Evolutionary conservation across 441 rosid species (phyloP), one percentile per base, ranked within the genome.

Genomic region (Gossypium schwendimanii): DNA sequence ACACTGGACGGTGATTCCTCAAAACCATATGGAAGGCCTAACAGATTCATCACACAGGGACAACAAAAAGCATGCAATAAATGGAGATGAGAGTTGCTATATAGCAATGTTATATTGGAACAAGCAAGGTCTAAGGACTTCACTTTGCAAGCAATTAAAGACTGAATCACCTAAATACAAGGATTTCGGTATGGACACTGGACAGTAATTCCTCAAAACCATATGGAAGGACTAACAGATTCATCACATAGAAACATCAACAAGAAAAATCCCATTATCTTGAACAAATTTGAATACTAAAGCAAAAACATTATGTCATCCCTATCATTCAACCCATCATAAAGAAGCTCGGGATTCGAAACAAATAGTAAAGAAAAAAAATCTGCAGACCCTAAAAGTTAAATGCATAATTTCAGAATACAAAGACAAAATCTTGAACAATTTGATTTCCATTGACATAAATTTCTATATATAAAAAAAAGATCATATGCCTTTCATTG

Each of bases 401-500:
- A 33, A 54, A 77, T 63, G 75, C 76, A 58, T n/a, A 44, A 57
- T 50, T 55, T 74, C 47, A 67, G 55, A 59, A 33, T 66, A 26
- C 60, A 67, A 47, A 33, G 58, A 12, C 39, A 52, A 74, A 60
- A 74, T 73, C 68, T 31, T 24, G 49, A 69, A 71, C 54, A 74
- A 36, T 67, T 10, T 7, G 69, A 31, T 79, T 73, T 75, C 64
- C 77, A 73, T 76, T 81, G 75, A 73, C 76, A 71, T 49, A 77
- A 45, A 72, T 63, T 61, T 6, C 44, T 66, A 33, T 6, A 2
- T 0, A 57, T 55, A 26, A 28, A 73, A 72, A 50, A 70, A 83
- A 81, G 75, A 81, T 68, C 74, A 72, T 80, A 71, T 15, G 76
- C 71, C 57, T 66, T 66, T 77, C 77, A 74, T 65, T 76, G 78